A percentile compares a stretch with the other conserved stretches of the same genome.
Conservation (phyloP, 2,329 filamentous ascomycete genomes). For the Nemania serpens region DNA sequence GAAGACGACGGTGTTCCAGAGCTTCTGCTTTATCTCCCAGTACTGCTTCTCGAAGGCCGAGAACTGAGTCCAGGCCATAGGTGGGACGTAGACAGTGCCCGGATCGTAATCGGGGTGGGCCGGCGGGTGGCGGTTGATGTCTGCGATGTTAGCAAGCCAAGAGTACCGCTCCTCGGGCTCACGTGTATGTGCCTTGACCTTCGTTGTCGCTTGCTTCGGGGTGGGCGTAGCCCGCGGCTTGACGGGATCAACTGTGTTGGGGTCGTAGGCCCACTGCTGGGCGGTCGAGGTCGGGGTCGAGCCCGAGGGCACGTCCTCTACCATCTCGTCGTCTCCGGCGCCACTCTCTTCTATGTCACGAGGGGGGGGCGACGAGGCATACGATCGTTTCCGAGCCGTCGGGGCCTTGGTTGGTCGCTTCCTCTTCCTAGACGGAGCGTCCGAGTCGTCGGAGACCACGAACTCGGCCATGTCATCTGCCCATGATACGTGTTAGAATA, state of each 20-base stretch:
- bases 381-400: constrained; percentile 65
- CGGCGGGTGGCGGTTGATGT: constrained; percentile 79
- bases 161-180: constrained; percentile 86
- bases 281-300: constrained; percentile 81
- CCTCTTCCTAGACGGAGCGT: constrained; percentile 73
- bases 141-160: constrained; percentile 85
- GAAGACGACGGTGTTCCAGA: constrained; percentile 97
- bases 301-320: constrained; percentile 61
- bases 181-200: constrained; percentile 74
- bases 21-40: constrained; percentile 98
- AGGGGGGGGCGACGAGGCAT: constrained; percentile 56
- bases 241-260: constrained; percentile 49
- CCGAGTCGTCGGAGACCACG: constrained; percentile 83
- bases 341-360: constrained; percentile 44
- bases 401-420: constrained; percentile 66
- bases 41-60: constrained; percentile 97
- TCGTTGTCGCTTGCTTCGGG: constrained; percentile 44
- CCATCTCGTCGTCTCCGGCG: constrained; percentile 58
- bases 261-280: constrained; percentile 76
- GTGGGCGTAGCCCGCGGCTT: constrained; percentile 33
- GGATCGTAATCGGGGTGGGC: constrained; percentile 90
- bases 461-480: constrained; percentile 82
- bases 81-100: constrained; percentile 87
- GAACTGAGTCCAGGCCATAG: constrained; percentile 77
- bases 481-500: background rate